A percentile compares a stretch with the other conserved stretches of the same genome.
Conservation (phyloP, 1,284 basidiomycete species). For the Xerocomus minutiporus region DNA sequence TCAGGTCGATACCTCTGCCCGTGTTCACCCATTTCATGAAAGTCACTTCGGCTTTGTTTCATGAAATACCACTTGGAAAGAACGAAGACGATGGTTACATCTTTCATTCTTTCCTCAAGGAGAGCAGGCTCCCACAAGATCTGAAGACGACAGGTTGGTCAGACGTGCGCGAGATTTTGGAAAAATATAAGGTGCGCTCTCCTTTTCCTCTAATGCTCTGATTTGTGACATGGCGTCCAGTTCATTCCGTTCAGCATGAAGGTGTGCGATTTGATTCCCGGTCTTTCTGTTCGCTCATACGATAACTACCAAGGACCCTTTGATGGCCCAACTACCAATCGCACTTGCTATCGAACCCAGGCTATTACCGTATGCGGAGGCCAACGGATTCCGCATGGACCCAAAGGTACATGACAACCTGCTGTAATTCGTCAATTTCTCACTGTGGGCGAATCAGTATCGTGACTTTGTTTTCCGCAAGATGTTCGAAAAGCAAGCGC, state of each 20-base stretch:
- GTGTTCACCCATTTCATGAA: conserved; percentile 62
- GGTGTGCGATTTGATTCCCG: conserved; percentile 35
- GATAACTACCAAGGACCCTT: conserved; percentile 50
- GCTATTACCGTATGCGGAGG: conserved; percentile 62
- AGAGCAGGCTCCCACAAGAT: conserved; percentile 54
- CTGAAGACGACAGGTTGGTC: conserved; percentile 58
- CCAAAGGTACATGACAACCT: conserved; percentile 45
- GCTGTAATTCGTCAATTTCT: conserved; percentile 12
- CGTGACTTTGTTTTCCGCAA: conserved; percentile 77
- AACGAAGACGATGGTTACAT: conserved; percentile 68
- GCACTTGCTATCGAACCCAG: conserved; percentile 70
- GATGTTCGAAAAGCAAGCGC: conserved; percentile 65
- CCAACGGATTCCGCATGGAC: conserved; percentile 72
- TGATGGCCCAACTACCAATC: conserved; percentile 70
- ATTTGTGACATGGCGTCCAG: conserved; percentile 35
- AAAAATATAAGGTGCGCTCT: conserved; percentile 58
- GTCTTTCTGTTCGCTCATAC: conserved; percentile 12
- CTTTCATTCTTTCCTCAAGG: conserved; percentile 60
- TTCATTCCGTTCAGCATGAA: conserved; percentile 72
- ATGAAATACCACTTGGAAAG: conserved; percentile 62
- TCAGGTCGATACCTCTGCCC: conserved; percentile 53
- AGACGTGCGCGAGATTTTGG: conserved; percentile 56
- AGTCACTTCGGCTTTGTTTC: conserved; percentile 52
- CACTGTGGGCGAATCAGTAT: conserved; percentile 44
- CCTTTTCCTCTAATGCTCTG: conserved; percentile 5